Evolutionary conservation across 805 yeast species (phyloP).

Genomic region (Lipomyces lipofer): DNA sequence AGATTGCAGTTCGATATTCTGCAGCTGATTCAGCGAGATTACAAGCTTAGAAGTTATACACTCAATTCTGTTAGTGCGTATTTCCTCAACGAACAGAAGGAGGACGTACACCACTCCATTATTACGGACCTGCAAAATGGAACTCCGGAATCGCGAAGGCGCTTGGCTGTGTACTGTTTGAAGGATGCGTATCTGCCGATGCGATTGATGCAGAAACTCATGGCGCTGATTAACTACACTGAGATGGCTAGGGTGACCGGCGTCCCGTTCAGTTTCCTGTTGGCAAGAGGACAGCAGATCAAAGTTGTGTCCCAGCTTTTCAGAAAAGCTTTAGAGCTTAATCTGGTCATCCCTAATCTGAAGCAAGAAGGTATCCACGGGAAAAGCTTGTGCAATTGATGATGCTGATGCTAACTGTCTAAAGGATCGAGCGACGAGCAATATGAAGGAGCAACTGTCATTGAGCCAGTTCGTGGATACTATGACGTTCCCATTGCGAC

Average conservation of each 20-base stretch:
- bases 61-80: constrained; percentile 93
- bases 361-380: constrained; percentile 73
- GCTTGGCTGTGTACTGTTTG: constrained; percentile 94
- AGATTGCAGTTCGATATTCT: constrained; percentile 91
- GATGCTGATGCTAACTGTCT: too few relatives aligned
- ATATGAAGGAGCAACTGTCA: constrained; percentile 98
- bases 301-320: constrained; percentile 94
- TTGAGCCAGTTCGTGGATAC: constrained; percentile 93
- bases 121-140: constrained; percentile 95
- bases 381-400: too few relatives aligned
- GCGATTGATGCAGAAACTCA: constrained; percentile 82
- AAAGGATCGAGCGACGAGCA: constrained; percentile 82
- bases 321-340: constrained; percentile 84
- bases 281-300: constrained; percentile 95
- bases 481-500: constrained; percentile 98
- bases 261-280: constrained; percentile 87
- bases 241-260: constrained; percentile 99
- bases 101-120: constrained; percentile 96
- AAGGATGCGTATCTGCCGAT: constrained; percentile 94
- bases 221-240: constrained; percentile 95
- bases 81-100: constrained; percentile 92
- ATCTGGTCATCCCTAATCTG: constrained; percentile 88
- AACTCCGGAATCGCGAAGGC: constrained; percentile 83
- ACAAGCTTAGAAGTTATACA: constrained; percentile 90
- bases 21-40: constrained; percentile 92